Base-by-base conservation (phyloP, 2,329 filamentous ascomycete species). In the Trichoderma sp. region DNA sequence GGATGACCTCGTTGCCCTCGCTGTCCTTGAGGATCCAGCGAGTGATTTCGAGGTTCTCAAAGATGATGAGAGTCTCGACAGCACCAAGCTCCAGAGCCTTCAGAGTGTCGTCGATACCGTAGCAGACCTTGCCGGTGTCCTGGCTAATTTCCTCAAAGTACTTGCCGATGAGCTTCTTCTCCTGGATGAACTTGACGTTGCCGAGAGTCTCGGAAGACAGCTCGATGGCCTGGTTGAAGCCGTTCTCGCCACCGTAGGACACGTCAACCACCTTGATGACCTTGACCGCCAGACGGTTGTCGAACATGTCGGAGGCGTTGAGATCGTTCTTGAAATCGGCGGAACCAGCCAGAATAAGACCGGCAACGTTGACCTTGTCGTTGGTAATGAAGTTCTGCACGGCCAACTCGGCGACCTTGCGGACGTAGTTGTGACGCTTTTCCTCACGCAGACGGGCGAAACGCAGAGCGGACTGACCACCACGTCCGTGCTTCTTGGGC, bases 241-340 rank as follows among this genome's bases (percentile, higher is more conserved):
- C 95, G 83, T 98, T 98, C 82, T 99, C 96, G 72, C 95, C 95
- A 78, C 95, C 95, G 74, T 99, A 99, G 15, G 94, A 98, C 51
- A 99, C 96, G 78, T 99, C 95, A 43, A 99, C 96, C 51, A 99
- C 91, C 82, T 99, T 99, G 86, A 99, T 98, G 74, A 99, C 95
- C 85, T 99, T 99, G 77, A 88, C 82, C 73, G 91, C 88, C 64
- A 99, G 85, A 78, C 95, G 93, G 75, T 89, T 85, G 78, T 99
- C 95, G 78, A 99, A 99, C 85, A 99, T 85, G 79, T 99, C 95
- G 67, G 95, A 98, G 74, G 91, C 92, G 80, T 98, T 98, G 62
- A 99, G 85, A 76, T 99, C 95, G 80, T 96, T 98, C 85, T 99
- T 99, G 89, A 99, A 99, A 80, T 99, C 95, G 75, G 95, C 95